phyloP scores from a whole-genome alignment of 2,329 filamentous ascomycete genomes.

The Phaeophleospora eucalypticola region DNA sequence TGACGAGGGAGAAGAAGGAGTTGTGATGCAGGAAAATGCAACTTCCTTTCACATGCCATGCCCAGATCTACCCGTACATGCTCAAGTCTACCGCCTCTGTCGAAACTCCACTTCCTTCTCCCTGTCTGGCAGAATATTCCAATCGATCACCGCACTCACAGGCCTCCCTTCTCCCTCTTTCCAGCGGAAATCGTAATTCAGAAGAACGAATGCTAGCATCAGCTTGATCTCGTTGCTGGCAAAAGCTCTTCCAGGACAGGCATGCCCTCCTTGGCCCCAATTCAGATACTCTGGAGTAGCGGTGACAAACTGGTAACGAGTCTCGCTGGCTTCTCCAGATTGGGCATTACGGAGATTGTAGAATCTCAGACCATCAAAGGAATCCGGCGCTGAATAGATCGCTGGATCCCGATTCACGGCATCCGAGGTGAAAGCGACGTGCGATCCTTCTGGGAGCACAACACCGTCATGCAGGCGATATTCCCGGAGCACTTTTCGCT shows the following conservation, averaged over 20 bases:
- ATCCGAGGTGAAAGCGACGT: conserved; percentile 10
- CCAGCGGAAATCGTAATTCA: conserved; percentile 28
- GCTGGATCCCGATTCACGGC: conserved; percentile 10
- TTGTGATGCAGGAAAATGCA: no score
- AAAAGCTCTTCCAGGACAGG: conserved; percentile 32
- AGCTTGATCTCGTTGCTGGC: conserved; percentile 29
- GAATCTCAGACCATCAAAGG: conserved; percentile 12
- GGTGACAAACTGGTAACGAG: conserved; percentile 12
- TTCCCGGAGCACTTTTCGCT: conserved; percentile 8
- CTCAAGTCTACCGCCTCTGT: neutral
- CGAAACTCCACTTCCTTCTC: conserved; percentile 8
- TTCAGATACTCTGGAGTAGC: conserved; percentile 16
- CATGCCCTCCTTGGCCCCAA: conserved; percentile 28
- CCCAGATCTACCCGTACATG: neutral
- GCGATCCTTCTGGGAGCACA: conserved; percentile 5
- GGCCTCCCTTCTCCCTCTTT: conserved; percentile 12
- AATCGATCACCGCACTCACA: conserved; percentile 9
- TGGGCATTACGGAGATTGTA: neutral
- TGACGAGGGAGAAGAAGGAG: no score
- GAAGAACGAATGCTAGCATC: conserved; percentile 24
- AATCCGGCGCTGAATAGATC: conserved; percentile 5
- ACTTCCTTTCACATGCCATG: neutral
- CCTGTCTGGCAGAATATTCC: conserved; percentile 10
- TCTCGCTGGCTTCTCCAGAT: conserved; percentile 1
- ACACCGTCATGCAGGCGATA: conserved; percentile 8